Conservation (phyloP, 129 eudicot species). For the Silybum marianum region DNA sequence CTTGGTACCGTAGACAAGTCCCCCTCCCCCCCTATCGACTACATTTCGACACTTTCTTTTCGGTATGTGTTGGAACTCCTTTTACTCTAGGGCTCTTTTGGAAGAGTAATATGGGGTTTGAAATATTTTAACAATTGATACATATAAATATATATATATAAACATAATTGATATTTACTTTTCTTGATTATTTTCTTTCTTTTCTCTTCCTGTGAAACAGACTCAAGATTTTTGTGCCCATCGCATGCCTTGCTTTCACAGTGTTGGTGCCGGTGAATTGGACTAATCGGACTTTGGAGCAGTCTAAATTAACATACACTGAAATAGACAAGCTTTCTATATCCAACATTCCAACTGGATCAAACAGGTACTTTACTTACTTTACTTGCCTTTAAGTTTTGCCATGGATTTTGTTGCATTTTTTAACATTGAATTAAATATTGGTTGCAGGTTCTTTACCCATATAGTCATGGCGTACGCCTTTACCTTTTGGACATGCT, state of each 20-base stretch:
- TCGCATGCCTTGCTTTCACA: conserved; percentile 64
- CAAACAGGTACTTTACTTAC: conserved; percentile 49
- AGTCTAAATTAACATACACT: conserved; percentile 54
- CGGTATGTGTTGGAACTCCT: background rate
- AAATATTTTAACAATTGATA: background rate
- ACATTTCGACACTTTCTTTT: background rate
- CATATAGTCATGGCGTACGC: conserved; percentile 82
- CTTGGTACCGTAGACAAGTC: no score
- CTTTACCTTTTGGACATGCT: conserved; percentile 84
- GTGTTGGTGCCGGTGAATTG: conserved; percentile 77
- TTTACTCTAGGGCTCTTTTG: background rate
- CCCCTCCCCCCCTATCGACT: no score
- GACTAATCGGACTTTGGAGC: conserved; percentile 62
- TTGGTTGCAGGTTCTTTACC: conserved; percentile 61
- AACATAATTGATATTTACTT: background rate
- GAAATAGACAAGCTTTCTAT: conserved; percentile 82
- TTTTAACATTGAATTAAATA: background rate
- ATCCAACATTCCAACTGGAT: conserved; percentile 71
- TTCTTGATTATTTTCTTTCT: conserved; percentile 8
- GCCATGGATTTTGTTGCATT: background rate
- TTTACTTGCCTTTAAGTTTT: background rate
- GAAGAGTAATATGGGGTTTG: background rate
- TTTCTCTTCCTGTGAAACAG: conserved; percentile 37
- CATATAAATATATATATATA: background rate
- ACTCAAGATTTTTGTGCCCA: conserved; percentile 76